phyloP scores from a whole-genome alignment of 306 rosid species.

The barrel medic (Medicago truncatula) region DNA sequence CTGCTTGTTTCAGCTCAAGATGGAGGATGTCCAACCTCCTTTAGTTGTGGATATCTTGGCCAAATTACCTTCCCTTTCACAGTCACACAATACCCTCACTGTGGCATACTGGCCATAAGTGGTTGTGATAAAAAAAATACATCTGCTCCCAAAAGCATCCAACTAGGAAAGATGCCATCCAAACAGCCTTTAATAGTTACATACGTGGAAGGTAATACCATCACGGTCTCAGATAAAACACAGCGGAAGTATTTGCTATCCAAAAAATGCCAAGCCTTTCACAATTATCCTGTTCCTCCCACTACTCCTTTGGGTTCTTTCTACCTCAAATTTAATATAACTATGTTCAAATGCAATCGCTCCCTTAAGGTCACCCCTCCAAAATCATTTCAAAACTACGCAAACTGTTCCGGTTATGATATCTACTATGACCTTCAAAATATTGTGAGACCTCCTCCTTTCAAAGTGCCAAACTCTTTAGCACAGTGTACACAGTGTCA shows the following conservation, averaged over 20 bases:
- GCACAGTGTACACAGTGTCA: conserved; percentile 35
- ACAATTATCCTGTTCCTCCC: conserved; percentile 32
- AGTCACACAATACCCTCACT: background rate
- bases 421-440: conserved; percentile 27
- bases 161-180: conserved; percentile 13
- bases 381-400: background rate
- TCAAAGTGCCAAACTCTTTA: background rate
- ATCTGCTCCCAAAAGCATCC: conserved; percentile 1
- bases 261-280: conserved; percentile 19
- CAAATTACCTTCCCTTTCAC: conserved; percentile 40
- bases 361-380: background rate
- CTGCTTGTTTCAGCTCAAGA: conserved; percentile 30
- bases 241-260: background rate
- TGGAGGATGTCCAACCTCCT: conserved; percentile 28
- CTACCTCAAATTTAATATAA: background rate
- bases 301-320: conserved; percentile 32
- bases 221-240: background rate
- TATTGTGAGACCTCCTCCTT: background rate
- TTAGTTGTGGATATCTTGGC: conserved; percentile 25
- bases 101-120: conserved; percentile 44
- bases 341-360: conserved; percentile 42
- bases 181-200: background rate
- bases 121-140: background rate
- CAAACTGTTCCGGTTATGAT: background rate
- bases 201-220: background rate